These are phyloP conservation scores for Leucosporidium creatinivorum DNA, from an alignment of 768 basidiomycete genomes.

Conservation along the genomic window DNA sequence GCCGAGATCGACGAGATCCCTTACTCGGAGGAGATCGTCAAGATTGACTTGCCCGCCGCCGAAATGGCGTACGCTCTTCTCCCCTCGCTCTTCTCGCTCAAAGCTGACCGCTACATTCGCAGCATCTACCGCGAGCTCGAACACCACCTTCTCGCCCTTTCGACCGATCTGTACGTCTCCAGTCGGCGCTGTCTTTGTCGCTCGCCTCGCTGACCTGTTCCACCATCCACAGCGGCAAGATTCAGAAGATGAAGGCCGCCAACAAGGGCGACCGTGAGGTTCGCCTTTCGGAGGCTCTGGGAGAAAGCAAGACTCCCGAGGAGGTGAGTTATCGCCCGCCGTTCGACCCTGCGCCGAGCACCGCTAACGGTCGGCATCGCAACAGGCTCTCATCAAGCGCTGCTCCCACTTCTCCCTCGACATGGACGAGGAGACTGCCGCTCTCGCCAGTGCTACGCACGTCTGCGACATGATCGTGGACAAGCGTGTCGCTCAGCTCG, in stretches of 20 bases:
- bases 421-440: slow-evolving; percentile 36
- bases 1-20: slow-evolving; percentile 96
- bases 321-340: slow-evolving; percentile 45
- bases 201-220: background rate
- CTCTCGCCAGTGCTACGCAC: slow-evolving; percentile 65
- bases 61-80: slow-evolving; percentile 53
- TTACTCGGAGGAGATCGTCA: slow-evolving; percentile 57
- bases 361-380: background rate
- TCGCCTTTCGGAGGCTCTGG: slow-evolving; percentile 75
- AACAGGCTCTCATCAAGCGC: slow-evolving; percentile 77
- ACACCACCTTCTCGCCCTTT: slow-evolving; percentile 80
- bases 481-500: slow-evolving; percentile 69
- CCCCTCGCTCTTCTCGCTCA: background rate
- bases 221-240: slow-evolving; percentile 12
- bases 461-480: slow-evolving; percentile 86
- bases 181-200: background rate
- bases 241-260: slow-evolving; percentile 49
- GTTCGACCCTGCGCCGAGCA: background rate
- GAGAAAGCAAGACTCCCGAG: slow-evolving; percentile 60
- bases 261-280: slow-evolving; percentile 69
- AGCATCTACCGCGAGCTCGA: slow-evolving; percentile 84
- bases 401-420: slow-evolving; percentile 92
- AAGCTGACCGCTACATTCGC: background rate
- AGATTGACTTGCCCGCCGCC: slow-evolving; percentile 71
- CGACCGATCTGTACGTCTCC: slow-evolving; percentile 55